phyloP scores from a whole-genome alignment of 352 stramenopile species.

The Discostella stelligera region DNA sequence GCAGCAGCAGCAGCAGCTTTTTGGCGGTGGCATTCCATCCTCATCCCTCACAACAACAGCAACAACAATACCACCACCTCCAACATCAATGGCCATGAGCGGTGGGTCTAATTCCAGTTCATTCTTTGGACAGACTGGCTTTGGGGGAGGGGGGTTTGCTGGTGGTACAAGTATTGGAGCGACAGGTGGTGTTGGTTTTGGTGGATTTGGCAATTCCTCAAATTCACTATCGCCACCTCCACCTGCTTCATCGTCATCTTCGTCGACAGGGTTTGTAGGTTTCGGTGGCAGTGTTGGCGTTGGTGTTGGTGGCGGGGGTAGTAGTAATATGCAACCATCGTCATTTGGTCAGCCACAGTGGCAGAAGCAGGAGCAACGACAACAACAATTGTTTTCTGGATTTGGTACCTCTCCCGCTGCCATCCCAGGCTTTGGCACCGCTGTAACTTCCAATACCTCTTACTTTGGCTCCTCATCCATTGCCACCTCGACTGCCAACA shows the following conservation, averaged over 20 bases:
- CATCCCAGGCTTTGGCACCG: not conserved
- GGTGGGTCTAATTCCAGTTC: too few relatives aligned
- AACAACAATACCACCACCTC: not conserved
- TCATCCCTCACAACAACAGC: not conserved
- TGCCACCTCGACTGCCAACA: not conserved
- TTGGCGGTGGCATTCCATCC: not conserved
- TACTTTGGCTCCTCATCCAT: not conserved
- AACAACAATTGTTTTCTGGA: not conserved
- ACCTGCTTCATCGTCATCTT: not conserved
- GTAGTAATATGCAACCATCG: not conserved
- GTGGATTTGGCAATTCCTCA: not conserved
- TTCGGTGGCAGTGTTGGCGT: not conserved
- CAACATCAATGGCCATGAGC: too few relatives aligned
- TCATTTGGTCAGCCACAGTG: slow-evolving; percentile 22
- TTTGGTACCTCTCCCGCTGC: not conserved
- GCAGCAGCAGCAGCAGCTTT: slow-evolving; percentile 1
- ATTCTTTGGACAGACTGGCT: slow-evolving; percentile 5
- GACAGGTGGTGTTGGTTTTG: not conserved
- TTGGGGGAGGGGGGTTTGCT: not conserved
- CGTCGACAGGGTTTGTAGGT: not conserved
- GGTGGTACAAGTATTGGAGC: not conserved
- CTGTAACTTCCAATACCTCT: not conserved
- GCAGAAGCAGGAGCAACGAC: not conserved
- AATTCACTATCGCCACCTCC: not conserved
- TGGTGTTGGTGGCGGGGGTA: not conserved